Evolutionary conservation across 2,329 filamentous ascomycete species (phyloP), one percentile per base, ranked within the genome.

Genomic region (Xenosphaeropsis pyriputrescens): DNA sequence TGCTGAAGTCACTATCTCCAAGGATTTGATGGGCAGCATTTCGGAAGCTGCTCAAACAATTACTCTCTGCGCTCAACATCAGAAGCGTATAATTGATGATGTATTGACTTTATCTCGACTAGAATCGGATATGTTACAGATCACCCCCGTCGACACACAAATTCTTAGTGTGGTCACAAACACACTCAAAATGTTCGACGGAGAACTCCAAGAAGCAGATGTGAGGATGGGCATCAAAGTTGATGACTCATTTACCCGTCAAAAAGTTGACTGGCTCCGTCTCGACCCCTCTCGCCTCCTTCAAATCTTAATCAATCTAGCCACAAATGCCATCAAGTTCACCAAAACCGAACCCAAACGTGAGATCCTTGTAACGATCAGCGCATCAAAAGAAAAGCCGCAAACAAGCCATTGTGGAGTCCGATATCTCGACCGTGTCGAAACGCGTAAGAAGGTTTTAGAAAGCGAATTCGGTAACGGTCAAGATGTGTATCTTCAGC

Each of bases 291-390:
- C 77, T 13, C 69, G 83, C 17, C 74, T 89, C 36, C 69, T 82
- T 37, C 83, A 89, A 55, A 79, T 88, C 1, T 63, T 88, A 3
- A 85, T 89, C 53, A 89, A 89, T 48, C 65, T 89, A 1, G 70
- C 83, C 7, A 84, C 81, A 6, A 89, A 89, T 49, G 80, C 82
- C 0, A 77, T 89, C 55, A 89, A 89, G 49, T 89, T 88, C 51
- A 89, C 84, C 1, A 75, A 75, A 29, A 66, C 66, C 0, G 72
- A 77, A 14, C 64, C 65, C 13, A 70, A 63, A 11, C 68, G 75
- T 6, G 70, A 72, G 32, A 67, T 75, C 26, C 54, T 11, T 51
- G 71, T 34, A 63, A 64, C 18, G 11, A 18, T 48, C 22, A 41
- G 41, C 37, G 42, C 45, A n/a, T 41, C 42, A 6, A 34, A 39